Percentiles rank a stretch among this genome's conserved stretches.
phyloP scores from a whole-genome alignment of 306 rosid genomes.

The Albizia julibrissin region DNA sequence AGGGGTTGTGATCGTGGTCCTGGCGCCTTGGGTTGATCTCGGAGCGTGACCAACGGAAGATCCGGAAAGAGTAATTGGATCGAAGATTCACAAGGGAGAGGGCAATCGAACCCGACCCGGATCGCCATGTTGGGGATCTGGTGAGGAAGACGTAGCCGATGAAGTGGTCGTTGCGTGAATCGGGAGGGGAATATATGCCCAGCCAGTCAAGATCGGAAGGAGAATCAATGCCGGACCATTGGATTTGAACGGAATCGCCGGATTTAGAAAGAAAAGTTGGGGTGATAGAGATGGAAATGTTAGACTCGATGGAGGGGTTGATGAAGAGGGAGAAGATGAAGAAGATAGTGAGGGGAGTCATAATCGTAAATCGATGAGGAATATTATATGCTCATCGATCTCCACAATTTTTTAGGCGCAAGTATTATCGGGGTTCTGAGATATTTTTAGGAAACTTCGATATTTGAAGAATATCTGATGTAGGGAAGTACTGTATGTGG shows the following conservation, averaged over 20 bases:
- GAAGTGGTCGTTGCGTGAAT: constrained; percentile 57
- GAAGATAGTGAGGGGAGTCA: neutral
- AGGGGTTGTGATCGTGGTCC: constrained; percentile 78
- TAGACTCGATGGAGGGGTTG: constrained; percentile 38
- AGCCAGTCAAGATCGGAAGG: constrained; percentile 84
- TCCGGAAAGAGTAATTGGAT: constrained; percentile 75
- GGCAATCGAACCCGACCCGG: constrained; percentile 70
- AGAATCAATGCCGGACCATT: constrained; percentile 66
- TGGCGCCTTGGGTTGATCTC: constrained; percentile 60
- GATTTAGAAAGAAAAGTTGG: constrained; percentile 58
- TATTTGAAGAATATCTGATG: neutral
- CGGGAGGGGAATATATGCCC: constrained; percentile 80
- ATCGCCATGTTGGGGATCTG: constrained; percentile 53
- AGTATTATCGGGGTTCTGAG: neutral
- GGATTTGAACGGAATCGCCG: constrained; percentile 54
- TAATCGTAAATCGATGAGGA: neutral
- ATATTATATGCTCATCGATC: neutral
- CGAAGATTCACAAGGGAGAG: constrained; percentile 76
- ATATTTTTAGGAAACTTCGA: neutral
- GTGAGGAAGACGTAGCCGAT: constrained; percentile 79
- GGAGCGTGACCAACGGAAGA: constrained; percentile 72
- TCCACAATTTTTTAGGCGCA: neutral
- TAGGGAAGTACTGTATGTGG: too few species aligned
- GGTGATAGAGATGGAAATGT: constrained; percentile 40
- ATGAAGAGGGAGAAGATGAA: neutral